These are phyloP conservation scores for Striga asiatica DNA, from an alignment of 257 asterid species.

Conservation along the genomic window DNA sequence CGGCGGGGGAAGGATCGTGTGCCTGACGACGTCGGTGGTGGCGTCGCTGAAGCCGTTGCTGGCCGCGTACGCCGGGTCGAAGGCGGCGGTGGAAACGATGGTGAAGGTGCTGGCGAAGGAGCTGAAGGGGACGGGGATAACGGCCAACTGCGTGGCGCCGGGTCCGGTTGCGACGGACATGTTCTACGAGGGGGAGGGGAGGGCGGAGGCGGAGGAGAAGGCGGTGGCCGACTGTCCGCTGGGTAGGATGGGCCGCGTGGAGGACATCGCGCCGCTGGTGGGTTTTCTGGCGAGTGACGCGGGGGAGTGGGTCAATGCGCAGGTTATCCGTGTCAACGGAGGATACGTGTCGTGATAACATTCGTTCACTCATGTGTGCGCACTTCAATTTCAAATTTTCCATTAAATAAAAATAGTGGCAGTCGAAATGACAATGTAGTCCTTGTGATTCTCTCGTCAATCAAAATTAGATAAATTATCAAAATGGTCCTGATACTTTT, in stretches of 20 bases:
- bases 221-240: slow-evolving; percentile 33
- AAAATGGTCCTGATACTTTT: no score
- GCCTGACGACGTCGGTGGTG: slow-evolving; percentile 35
- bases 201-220: slow-evolving; percentile 30
- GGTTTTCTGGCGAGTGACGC: slow-evolving; percentile 52
- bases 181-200: slow-evolving; percentile 44
- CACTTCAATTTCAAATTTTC: no score
- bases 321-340: slow-evolving; percentile 28
- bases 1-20: slow-evolving; percentile 55
- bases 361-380: no score
- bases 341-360: slow-evolving; percentile 24
- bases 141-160: slow-evolving; percentile 60
- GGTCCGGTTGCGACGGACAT: slow-evolving; percentile 60
- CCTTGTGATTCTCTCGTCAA: no score
- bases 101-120: slow-evolving; percentile 55
- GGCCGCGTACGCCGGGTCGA: slow-evolving; percentile 45
- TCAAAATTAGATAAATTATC: no score
- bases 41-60: slow-evolving; percentile 30
- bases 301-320: slow-evolving; percentile 61
- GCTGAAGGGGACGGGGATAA: slow-evolving; percentile 50
- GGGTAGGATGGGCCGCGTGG: slow-evolving; percentile 42
- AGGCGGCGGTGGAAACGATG: slow-evolving; percentile 70
- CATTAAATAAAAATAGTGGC: no score
- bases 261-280: slow-evolving; percentile 39
- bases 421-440: no score